phyloP scores from a whole-genome alignment of 345 rosid genomes.

The Cardamine occulta region DNA sequence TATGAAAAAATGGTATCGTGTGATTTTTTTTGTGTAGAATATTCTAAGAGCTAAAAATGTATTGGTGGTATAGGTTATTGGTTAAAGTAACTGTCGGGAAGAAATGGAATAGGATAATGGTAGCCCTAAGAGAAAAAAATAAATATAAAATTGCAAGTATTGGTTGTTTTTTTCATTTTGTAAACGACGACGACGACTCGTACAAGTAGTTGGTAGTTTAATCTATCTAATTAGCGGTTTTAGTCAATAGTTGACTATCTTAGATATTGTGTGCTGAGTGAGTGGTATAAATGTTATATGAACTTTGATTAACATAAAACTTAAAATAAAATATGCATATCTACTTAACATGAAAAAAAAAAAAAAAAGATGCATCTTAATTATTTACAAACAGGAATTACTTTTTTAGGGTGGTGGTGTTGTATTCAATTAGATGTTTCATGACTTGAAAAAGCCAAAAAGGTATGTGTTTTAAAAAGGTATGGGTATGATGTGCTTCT shows the following conservation, averaged over 20 bases:
- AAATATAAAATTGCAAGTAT: not conserved
- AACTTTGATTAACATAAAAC: not conserved
- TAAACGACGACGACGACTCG: not conserved
- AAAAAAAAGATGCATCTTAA: no score
- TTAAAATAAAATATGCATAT: not conserved
- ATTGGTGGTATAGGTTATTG: not conserved
- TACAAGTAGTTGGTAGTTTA: not conserved
- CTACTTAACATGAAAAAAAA: not conserved
- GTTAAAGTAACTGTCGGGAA: not conserved
- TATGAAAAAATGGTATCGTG: no score
- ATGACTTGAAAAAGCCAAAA: not conserved
- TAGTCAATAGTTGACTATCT: slow-evolving; percentile 15
- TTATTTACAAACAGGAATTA: not conserved
- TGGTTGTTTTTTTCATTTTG: not conserved
- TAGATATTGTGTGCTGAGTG: not conserved
- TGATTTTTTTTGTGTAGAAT: not conserved
- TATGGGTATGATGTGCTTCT: not conserved
- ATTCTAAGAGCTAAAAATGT: not conserved
- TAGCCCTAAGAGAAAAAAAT: not conserved
- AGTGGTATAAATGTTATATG: not conserved
- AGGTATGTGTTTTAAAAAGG: no score
- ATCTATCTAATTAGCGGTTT: not conserved
- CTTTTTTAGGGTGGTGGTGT: not conserved
- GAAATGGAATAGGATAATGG: not conserved
- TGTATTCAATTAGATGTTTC: not conserved